These are phyloP conservation scores for Xylaria castorea DNA, from an alignment of 495 filamentous ascomycete genomes.

Conservation along the genomic window DNA sequence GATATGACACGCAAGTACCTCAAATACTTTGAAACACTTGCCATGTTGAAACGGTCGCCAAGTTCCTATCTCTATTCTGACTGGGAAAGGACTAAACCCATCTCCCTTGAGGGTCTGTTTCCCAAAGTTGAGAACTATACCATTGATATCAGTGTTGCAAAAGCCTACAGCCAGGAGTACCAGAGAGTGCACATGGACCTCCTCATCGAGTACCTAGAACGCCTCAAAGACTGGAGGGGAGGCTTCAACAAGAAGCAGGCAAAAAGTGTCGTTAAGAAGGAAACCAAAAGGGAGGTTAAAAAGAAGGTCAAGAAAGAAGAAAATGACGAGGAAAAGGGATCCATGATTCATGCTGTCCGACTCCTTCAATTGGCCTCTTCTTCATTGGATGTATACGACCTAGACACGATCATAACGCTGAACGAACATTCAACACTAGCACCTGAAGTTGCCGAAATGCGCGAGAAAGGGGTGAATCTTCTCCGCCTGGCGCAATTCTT, in stretches of 20 bases:
- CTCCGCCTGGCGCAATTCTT: constrained; percentile 29
- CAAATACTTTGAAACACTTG: constrained; percentile 35
- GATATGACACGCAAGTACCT: constrained; percentile 29
- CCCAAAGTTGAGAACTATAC: constrained; percentile 37
- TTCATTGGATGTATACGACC: constrained; percentile 32
- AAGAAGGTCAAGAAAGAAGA: constrained; percentile 1
- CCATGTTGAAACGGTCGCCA: constrained; percentile 37
- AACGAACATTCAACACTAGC: constrained; percentile 29
- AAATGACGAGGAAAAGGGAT: neutral
- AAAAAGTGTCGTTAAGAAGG: constrained; percentile 1
- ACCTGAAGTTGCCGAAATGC: constrained; percentile 28
- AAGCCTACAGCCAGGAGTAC: constrained; percentile 24
- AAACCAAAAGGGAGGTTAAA: neutral
- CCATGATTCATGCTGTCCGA: neutral
- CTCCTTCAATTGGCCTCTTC: constrained; percentile 34
- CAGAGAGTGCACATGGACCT: constrained; percentile 31
- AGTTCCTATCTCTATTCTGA: constrained; percentile 32
- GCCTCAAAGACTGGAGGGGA: constrained; percentile 6
- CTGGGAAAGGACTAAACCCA: constrained; percentile 21
- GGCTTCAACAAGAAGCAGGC: neutral
- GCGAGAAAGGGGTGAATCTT: constrained; percentile 28
- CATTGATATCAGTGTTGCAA: constrained; percentile 31
- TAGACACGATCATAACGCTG: constrained; percentile 22
- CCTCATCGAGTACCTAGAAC: constrained; percentile 32
- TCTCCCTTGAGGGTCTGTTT: constrained; percentile 36